These are phyloP conservation scores for Vachellia pachyceras DNA, from an alignment of 306 rosid genomes.

Conservation along the genomic window DNA sequence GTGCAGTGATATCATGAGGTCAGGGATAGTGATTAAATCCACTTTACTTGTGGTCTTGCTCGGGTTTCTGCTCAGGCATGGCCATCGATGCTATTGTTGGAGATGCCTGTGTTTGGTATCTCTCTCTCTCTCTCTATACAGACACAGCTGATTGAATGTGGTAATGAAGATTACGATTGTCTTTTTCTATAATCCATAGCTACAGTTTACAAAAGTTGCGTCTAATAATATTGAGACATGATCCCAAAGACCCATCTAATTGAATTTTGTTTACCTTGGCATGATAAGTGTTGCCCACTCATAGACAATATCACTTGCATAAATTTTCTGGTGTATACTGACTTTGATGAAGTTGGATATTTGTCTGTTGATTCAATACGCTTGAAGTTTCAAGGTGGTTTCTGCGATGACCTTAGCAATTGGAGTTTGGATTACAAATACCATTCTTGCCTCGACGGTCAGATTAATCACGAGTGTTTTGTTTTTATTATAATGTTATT, in stretches of 20 bases:
- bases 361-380: background rate
- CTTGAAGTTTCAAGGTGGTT: background rate
- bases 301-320: background rate
- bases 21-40: constrained; percentile 74
- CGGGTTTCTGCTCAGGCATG: constrained; percentile 78
- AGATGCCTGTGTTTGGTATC: constrained; percentile 75
- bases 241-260: background rate
- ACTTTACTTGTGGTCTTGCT: constrained; percentile 74
- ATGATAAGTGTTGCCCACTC: background rate
- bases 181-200: too few relatives aligned
- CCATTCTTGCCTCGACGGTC: too few relatives aligned
- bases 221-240: background rate
- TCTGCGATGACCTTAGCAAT: background rate
- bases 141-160: too few relatives aligned
- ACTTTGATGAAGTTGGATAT: background rate
- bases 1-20: constrained; percentile 59
- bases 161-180: too few relatives aligned
- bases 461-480: background rate
- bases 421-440: background rate
- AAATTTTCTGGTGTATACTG: background rate
- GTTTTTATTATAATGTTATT: too few relatives aligned
- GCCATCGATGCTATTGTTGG: constrained; percentile 71
- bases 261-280: background rate
- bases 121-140: background rate
- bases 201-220: background rate